Conservation (phyloP, 305 asterid genomes). For the Fraxinus angustifolia region DNA sequence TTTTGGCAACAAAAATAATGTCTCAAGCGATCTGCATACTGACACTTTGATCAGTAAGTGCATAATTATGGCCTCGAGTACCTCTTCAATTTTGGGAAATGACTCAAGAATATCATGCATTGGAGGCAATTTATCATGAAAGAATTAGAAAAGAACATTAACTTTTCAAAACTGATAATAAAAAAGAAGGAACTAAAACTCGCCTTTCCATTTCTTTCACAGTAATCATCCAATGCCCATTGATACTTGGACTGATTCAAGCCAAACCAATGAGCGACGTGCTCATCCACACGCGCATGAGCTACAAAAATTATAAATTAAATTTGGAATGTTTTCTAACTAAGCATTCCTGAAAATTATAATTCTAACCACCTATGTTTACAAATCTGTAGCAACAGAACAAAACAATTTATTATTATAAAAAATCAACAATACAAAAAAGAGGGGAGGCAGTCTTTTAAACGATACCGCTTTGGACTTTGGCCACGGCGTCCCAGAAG, state of each 20-base stretch:
- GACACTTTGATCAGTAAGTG: neutral
- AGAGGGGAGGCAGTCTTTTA: neutral
- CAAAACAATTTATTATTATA: neutral
- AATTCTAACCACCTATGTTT: neutral
- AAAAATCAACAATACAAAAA: neutral
- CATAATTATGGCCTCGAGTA: neutral
- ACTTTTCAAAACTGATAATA: neutral
- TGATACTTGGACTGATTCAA: conserved; percentile 94
- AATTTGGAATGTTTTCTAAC: neutral
- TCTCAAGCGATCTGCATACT: neutral
- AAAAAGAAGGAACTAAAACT: conserved; percentile 9
- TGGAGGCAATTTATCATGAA: neutral
- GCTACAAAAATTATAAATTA: conserved; percentile 37
- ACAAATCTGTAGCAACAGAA: neutral
- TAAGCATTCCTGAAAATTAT: neutral
- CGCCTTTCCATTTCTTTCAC: conserved; percentile 63
- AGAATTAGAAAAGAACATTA: neutral
- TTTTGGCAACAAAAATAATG: neutral
- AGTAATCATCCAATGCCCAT: conserved; percentile 93
- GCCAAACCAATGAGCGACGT: conserved; percentile 94
- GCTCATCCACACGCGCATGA: conserved; percentile 82
- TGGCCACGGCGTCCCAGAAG: conserved; percentile 44
- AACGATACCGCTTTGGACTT: conserved; percentile 61
- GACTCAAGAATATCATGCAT: neutral
- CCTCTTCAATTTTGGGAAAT: neutral